Evolutionary conservation across 345 rosid species (phyloP), one percentile per base, ranked within the genome.

Genomic region (Camelina neglecta): DNA sequence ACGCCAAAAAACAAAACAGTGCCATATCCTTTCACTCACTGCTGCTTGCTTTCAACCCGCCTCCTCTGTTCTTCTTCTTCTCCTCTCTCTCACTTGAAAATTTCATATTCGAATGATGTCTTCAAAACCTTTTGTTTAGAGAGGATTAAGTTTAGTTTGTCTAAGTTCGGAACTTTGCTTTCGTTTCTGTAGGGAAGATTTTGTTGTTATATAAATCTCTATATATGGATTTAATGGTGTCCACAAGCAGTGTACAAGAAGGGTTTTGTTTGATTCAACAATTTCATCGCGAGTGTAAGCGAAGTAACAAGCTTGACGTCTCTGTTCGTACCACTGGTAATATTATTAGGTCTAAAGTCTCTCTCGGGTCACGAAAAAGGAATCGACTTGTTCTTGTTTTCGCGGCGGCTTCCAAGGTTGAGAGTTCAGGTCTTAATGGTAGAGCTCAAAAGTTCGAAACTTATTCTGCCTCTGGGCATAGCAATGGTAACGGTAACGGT

Each of bases 161-260:
- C n/a, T 59, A 72, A 13, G 56, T 50, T 59, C 35, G 35, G 8
- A 49, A 11, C 59, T 78, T 26, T 55, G 5, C 11, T 60, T 23
- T 71, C 53, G 9, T n/a, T 26, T 67, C 26, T 75, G 18, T 55
- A 11, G 31, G 42, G 33, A 61, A 24, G 20, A 8, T 72, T 58
- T 58, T 66, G 5, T 65, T n/a, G 50, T 11, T 71, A 13, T 71
- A 29, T 71, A 2, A 15, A 23, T 49, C 31, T 71, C 0, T 31
- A 16, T 41, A 31, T 29, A 92, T 92, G 95, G 92, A 85, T 76
- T 69, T 85, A 63, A 75, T 81, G 51, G 85, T 85, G 12, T 85
- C 82, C 18, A 48, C 83, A 44, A 82, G 79, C 76, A 86, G 75
- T 64, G 76, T 47, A 78, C 93, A 84, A 75, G 91, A 86, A 71